Base-by-base conservation (phyloP, 1,284 basidiomycete genomes). In the Trametes polyzona region DNA sequence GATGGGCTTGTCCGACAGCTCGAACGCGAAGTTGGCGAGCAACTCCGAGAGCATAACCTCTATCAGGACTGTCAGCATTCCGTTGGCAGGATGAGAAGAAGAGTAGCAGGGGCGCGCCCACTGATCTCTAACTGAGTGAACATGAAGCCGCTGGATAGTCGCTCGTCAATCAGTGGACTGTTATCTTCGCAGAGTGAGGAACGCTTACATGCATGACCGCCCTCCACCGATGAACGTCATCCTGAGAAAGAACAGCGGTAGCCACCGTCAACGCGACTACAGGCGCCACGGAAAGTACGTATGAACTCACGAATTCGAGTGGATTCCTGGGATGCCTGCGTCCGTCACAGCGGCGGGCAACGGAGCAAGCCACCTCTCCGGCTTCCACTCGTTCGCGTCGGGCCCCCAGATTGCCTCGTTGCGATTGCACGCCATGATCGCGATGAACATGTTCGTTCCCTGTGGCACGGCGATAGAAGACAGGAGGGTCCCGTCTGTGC, bases 381-480 rank as follows among this genome's bases (percentile, higher is more conserved):
- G 70, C 77, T 70, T 80, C 72, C 80, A 86, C 53, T 83, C 77
- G 19, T 61, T 55, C 6, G 81, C 77, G 64, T 86, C 83, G 30
- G 78, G 73, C 4, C 84, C 84, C 84, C 84, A 87, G 3, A 84
- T 67, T 2, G 73, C 68, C 57, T 74, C 76, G 33, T 72, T 67
- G 4, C 74, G 65, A 62, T 87, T 84, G 43, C 83, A 63, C 0
- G 73, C 67, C 4, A 76, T 57, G 17, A 84, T 79, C 1, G 82
- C 79, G 29, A 85, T 71, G 19, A 78, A 54, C 0, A 85, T 58
- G 0, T 67, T 64, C 49, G 84, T 79, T 1, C 80, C 83, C 58
- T 80, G 79, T 23, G 69, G 62, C 11, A 79, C 67, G 0, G 72
- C 53, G 24, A 86, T 64, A n/a, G 71, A 69, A 26, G 72, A 66